A percentile compares a stretch with the other conserved stretches of the same genome.
phyloP scores from a whole-genome alignment of 2,329 filamentous ascomycete genomes.

The Calonectria ilicicola region DNA sequence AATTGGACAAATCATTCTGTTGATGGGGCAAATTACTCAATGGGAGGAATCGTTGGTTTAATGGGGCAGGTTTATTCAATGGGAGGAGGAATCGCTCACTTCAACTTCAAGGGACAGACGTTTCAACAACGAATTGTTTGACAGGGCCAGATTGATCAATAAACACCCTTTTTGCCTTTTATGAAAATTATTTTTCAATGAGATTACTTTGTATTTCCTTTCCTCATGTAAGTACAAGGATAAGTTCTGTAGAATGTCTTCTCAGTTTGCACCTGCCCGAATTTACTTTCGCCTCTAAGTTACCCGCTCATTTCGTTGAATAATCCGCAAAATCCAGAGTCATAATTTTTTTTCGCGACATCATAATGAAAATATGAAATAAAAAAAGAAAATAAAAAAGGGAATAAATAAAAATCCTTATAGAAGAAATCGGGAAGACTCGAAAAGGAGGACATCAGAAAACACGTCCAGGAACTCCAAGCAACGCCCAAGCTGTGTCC shows the following conservation, averaged over 20 bases:
- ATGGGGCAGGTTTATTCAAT: too few species aligned
- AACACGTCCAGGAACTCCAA: constrained; percentile 14
- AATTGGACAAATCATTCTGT: too few species aligned
- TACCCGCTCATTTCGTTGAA: constrained; percentile 30
- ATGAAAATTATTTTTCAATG: neutral
- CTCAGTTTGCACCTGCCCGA: constrained; percentile 15
- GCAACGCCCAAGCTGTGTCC: constrained; percentile 6
- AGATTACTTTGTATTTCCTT: constrained; percentile 22
- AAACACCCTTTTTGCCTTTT: too few species aligned
- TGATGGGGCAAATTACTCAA: too few species aligned
- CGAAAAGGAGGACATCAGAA: constrained; percentile 5
- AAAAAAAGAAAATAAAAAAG: neutral
- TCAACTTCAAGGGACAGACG: too few species aligned
- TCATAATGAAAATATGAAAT: constrained; percentile 2
- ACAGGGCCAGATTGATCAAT: too few species aligned
- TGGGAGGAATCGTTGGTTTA: too few species aligned
- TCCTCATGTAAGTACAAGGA: constrained; percentile 26
- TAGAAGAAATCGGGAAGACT: neutral
- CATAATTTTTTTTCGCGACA: constrained; percentile 23
- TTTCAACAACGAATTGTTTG: too few species aligned
- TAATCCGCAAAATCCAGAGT: constrained; percentile 20
- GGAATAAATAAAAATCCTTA: neutral
- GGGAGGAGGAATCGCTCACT: too few species aligned
- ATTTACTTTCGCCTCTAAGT: constrained; percentile 22
- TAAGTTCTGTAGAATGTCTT: constrained; percentile 30